Conservation (phyloP, 805 yeast species). For the Wickerhamia fluorescens region DNA sequence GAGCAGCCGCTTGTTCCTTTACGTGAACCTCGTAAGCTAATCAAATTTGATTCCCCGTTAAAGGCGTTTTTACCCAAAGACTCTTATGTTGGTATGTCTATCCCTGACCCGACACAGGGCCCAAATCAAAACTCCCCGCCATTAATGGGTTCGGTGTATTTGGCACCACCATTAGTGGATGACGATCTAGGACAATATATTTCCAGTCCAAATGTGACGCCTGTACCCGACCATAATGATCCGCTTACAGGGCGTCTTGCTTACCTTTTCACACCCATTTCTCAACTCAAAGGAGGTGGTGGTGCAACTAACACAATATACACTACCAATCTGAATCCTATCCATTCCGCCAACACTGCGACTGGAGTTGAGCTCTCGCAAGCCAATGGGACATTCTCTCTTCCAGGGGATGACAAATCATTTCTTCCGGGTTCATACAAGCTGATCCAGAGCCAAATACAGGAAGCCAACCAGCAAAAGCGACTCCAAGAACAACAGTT, state of each 20-base stretch:
- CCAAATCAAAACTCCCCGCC: constrained; percentile 84
- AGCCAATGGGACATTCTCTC: too few relatives aligned
- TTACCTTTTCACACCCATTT: constrained; percentile 37
- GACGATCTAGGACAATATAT: constrained; percentile 78
- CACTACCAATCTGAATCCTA: constrained; percentile 10
- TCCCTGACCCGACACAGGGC: constrained; percentile 78
- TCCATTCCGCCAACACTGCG: constrained; percentile 10
- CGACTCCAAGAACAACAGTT: constrained; percentile 9
- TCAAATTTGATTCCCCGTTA: constrained; percentile 79
- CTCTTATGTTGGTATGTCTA: constrained; percentile 64
- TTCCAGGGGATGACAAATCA: constrained; percentile 1
- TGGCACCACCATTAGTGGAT: constrained; percentile 63
- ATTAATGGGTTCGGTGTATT: constrained; percentile 83
- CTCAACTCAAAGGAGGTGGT: constrained; percentile 33
- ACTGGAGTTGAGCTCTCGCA: constrained; percentile 5
- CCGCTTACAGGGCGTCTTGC: constrained; percentile 28
- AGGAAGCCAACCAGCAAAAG: constrained; percentile 9
- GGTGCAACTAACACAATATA: constrained; percentile 15
- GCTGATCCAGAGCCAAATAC: constrained; percentile 11
- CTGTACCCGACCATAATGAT: constrained; percentile 35
- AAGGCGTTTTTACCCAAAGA: constrained; percentile 68
- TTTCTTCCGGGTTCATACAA: constrained; percentile 10
- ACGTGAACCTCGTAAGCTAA: constrained; percentile 55
- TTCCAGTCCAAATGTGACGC: constrained; percentile 33
- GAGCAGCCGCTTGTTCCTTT: constrained; percentile 72